Evolutionary conservation across 305 asterid species (phyloP).

Genomic region (Stenogyne calaminthoides): DNA sequence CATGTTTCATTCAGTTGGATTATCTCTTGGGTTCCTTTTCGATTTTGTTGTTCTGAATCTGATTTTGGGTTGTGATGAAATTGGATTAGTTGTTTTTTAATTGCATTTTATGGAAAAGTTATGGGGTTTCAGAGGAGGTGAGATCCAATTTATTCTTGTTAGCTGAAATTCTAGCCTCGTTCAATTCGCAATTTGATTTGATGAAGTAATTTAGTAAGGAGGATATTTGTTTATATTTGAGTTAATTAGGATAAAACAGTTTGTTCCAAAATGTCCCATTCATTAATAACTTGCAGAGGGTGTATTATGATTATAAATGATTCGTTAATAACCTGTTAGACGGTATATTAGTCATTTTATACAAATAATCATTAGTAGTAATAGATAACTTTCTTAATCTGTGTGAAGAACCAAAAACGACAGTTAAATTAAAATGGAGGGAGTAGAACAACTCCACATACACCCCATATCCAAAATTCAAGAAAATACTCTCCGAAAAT

Average conservation of each 20-base stretch:
- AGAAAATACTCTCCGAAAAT: background rate
- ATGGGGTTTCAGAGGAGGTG: background rate
- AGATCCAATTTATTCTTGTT: background rate
- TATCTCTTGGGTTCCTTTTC: background rate
- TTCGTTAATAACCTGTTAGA: too few species aligned
- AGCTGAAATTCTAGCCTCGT: background rate
- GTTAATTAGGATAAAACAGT: too few species aligned
- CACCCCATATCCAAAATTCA: background rate
- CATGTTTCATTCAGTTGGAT: background rate
- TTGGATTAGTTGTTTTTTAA: background rate
- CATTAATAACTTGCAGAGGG: too few species aligned
- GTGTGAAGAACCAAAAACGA: too few species aligned
- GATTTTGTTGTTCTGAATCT: background rate
- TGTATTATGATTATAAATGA: too few species aligned
- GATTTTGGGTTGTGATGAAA: constrained; percentile 1
- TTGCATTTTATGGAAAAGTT: background rate
- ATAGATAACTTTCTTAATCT: too few species aligned
- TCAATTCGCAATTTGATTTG: background rate
- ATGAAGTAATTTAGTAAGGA: background rate
- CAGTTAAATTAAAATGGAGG: too few species aligned
- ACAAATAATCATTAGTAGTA: too few species aligned
- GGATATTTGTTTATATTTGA: background rate
- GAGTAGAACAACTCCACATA: background rate
- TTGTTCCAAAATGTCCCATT: too few species aligned
- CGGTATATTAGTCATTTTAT: too few species aligned